A percentile compares a stretch with the other conserved stretches of the same genome.
Evolutionary conservation across 139 green algal species (phyloP).

Genomic region (Pleodorina starrii): DNA sequence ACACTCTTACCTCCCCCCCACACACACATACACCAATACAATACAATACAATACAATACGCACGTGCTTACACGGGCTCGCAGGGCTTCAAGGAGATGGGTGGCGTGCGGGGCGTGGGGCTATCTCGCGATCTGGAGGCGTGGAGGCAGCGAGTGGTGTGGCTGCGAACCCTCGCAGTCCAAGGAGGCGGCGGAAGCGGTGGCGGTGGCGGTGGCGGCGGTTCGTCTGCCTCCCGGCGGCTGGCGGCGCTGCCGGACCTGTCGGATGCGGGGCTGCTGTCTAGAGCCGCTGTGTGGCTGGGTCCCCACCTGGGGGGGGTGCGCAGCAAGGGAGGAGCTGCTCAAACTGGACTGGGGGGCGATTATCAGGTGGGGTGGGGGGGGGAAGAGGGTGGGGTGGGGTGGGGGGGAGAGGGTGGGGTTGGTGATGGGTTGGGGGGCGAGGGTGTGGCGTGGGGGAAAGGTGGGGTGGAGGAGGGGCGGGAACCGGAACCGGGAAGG

Average conservation of each 20-base stretch:
- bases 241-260: conserved; percentile 68
- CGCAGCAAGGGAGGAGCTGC: conserved; percentile 46
- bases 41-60: not conserved
- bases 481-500: not conserved
- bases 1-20: not conserved
- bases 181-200: not conserved
- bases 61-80: not conserved
- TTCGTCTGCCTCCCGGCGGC: not conserved
- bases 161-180: conserved; percentile 49
- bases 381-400: not conserved
- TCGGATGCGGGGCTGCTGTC: conserved; percentile 57
- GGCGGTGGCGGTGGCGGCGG: not conserved
- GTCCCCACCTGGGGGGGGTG: conserved; percentile 55
- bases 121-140: conserved; percentile 50
- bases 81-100: conserved; percentile 63
- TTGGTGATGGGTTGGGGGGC: not conserved
- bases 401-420: not conserved
- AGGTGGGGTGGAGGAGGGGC: not conserved
- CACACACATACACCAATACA: not conserved
- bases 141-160: conserved; percentile 65
- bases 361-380: conserved; percentile 53
- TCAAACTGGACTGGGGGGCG: conserved; percentile 42
- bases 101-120: conserved; percentile 42
- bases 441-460: no score
- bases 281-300: conserved; percentile 56